These are phyloP conservation scores for Eucalyptus cloeziana DNA, from an alignment of 345 rosid genomes.

Conservation along the genomic window DNA sequence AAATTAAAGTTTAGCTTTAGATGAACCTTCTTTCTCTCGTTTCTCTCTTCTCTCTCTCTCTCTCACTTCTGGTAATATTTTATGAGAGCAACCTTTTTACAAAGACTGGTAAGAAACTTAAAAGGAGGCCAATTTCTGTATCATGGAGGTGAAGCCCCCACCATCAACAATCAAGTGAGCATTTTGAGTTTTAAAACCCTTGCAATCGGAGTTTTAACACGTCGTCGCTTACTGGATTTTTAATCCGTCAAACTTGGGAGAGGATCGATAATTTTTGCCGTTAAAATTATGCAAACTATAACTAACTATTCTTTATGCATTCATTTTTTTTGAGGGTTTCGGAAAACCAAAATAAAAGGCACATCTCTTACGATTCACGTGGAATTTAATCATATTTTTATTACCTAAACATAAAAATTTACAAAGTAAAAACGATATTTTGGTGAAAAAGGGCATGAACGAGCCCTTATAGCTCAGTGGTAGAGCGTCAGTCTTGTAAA, in stretches of 20 bases:
- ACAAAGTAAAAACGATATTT: fast-evolving
- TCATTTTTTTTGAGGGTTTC: neutral
- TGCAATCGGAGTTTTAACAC: neutral
- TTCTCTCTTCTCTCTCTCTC: neutral
- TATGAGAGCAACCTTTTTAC: neutral
- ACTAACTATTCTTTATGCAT: neutral
- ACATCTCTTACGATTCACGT: neutral
- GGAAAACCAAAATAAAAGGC: neutral
- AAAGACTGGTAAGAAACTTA: neutral
- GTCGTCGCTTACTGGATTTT: neutral
- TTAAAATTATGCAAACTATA: neutral
- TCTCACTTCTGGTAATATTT: neutral
- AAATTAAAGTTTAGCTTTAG: neutral
- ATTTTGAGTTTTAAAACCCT: neutral
- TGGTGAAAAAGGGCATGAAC: fast-evolving
- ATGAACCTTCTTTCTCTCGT: neutral
- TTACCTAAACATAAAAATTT: neutral
- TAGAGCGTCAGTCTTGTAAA: conserved; percentile 68
- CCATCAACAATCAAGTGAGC: neutral
- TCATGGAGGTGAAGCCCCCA: neutral
- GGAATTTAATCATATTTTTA: neutral
- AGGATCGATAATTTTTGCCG: neutral
- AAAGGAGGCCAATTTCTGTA: neutral
- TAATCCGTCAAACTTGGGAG: neutral
- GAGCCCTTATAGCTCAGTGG: conserved; percentile 51